phyloP scores from a whole-genome alignment of 1,284 basidiomycete species.

The Irpex lacteus region DNA sequence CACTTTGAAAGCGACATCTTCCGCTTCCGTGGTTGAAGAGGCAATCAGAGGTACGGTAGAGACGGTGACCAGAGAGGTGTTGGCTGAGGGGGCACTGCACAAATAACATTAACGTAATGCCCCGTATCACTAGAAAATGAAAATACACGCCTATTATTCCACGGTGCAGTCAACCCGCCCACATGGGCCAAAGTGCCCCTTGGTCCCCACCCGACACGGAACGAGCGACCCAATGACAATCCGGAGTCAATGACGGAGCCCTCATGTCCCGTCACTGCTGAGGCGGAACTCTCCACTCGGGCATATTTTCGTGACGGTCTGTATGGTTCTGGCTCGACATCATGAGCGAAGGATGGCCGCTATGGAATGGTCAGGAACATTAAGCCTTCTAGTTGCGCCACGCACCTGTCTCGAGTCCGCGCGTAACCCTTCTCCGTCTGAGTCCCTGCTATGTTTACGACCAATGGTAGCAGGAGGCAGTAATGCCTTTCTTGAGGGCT shows the following conservation, averaged over 20 bases:
- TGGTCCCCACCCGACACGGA: constrained; percentile 90
- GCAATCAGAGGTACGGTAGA: constrained; percentile 45
- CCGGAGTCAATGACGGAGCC: constrained; percentile 77
- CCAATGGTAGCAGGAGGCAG: constrained; percentile 36
- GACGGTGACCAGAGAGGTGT: constrained; percentile 53
- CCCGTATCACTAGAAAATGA: neutral
- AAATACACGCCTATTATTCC: constrained; percentile 43
- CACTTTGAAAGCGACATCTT: constrained; percentile 56
- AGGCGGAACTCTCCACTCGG: constrained; percentile 62
- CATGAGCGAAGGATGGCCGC: constrained; percentile 76
- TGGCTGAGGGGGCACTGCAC: constrained; percentile 48
- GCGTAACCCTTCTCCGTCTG: constrained; percentile 64
- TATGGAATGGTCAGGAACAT: constrained; percentile 25
- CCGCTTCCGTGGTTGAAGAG: constrained; percentile 33
- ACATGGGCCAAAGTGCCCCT: constrained; percentile 76
- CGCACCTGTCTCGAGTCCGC: constrained; percentile 64
- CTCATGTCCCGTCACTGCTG: constrained; percentile 64
- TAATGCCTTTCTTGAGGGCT: neutral
- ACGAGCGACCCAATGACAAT: constrained; percentile 83
- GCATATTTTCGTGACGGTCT: constrained; percentile 72
- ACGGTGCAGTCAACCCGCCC: constrained; percentile 65
- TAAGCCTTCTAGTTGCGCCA: constrained; percentile 12
- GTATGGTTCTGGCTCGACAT: constrained; percentile 59
- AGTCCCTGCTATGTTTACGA: constrained; percentile 76
- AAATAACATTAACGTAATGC: constrained; percentile 15